phyloP scores from a whole-genome alignment of 2,329 filamentous ascomycete species.

The Aspergillus sp. region DNA sequence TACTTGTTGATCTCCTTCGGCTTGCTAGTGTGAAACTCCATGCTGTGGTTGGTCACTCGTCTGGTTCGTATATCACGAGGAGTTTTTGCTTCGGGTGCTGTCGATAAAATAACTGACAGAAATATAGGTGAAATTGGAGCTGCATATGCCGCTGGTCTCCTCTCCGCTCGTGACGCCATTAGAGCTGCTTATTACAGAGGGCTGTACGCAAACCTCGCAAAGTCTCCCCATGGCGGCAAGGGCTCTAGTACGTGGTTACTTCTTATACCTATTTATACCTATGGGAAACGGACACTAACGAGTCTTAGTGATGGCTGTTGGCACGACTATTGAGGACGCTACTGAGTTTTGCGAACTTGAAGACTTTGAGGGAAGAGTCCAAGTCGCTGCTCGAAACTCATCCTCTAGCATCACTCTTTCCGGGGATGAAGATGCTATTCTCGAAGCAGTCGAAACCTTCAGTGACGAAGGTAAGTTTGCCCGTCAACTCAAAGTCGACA shows the following conservation, averaged over 20 bases:
- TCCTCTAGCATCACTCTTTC: background rate
- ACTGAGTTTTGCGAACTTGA: background rate
- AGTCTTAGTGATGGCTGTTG: constrained; percentile 38
- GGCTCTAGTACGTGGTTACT: constrained; percentile 25
- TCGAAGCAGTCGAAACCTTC: constrained; percentile 8
- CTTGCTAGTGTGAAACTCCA: constrained; percentile 6
- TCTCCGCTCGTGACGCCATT: constrained; percentile 29
- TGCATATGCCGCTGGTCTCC: constrained; percentile 11
- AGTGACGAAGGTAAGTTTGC: constrained; percentile 14
- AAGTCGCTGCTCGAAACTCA: constrained; percentile 11
- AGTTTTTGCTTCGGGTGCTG: background rate
- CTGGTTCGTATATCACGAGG: constrained; percentile 5
- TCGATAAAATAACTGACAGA: background rate
- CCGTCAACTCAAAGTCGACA: constrained; percentile 28
- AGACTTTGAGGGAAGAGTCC: constrained; percentile 15
- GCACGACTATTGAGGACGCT: constrained; percentile 5
- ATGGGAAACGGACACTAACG: background rate
- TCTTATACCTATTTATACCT: background rate
- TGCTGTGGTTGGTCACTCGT: constrained; percentile 14
- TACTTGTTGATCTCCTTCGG: constrained; percentile 6
- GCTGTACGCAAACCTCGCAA: constrained; percentile 14
- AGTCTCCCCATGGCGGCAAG: constrained; percentile 3
- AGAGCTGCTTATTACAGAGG: constrained; percentile 40
- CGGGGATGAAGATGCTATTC: constrained; percentile 14
- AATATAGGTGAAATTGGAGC: constrained; percentile 9